Evolutionary conservation across 2,329 filamentous ascomycete species (phyloP).

Genomic region (Teratosphaeria destructans): DNA sequence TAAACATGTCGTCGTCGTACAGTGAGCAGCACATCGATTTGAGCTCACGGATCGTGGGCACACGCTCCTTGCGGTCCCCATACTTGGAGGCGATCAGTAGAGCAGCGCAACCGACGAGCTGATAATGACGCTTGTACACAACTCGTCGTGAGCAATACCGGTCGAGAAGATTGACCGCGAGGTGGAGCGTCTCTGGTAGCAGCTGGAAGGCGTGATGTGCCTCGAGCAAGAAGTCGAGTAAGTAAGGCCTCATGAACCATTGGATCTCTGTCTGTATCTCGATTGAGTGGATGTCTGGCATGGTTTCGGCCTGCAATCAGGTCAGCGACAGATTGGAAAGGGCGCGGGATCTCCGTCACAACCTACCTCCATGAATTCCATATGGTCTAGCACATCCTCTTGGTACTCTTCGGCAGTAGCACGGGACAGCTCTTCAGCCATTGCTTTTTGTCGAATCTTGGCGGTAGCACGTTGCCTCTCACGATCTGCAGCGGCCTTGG

Average conservation of each 20-base stretch:
- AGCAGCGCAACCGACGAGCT: slow-evolving; percentile 90
- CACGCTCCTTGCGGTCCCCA: slow-evolving; percentile 94
- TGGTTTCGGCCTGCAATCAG: slow-evolving; percentile 57
- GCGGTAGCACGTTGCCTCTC: slow-evolving; percentile 70
- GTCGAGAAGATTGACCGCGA: slow-evolving; percentile 92
- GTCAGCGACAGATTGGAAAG: slow-evolving; percentile 16
- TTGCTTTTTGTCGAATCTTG: slow-evolving; percentile 73
- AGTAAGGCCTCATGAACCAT: slow-evolving; percentile 98
- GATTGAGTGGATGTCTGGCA: slow-evolving; percentile 93
- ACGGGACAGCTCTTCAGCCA: slow-evolving; percentile 80
- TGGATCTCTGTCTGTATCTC: slow-evolving; percentile 99
- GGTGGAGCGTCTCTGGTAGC: slow-evolving; percentile 86
- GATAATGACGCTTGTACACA: slow-evolving; percentile 98
- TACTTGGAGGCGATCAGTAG: slow-evolving; percentile 97
- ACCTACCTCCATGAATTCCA: slow-evolving; percentile 84
- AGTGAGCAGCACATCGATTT: slow-evolving; percentile 99
- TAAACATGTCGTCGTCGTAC: slow-evolving; percentile 99
- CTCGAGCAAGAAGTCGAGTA: slow-evolving; percentile 96
- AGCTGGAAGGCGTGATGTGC: slow-evolving; percentile 91
- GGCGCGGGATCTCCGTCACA: neutral
- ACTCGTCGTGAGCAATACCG: slow-evolving; percentile 96
- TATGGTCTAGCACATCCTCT: slow-evolving; percentile 87
- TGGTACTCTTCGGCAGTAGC: slow-evolving; percentile 82
- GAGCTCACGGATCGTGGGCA: slow-evolving; percentile 92
- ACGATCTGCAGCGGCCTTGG: slow-evolving; percentile 54